Conservation (phyloP, 306 rosid species). For the Lagenaria siceraria region DNA sequence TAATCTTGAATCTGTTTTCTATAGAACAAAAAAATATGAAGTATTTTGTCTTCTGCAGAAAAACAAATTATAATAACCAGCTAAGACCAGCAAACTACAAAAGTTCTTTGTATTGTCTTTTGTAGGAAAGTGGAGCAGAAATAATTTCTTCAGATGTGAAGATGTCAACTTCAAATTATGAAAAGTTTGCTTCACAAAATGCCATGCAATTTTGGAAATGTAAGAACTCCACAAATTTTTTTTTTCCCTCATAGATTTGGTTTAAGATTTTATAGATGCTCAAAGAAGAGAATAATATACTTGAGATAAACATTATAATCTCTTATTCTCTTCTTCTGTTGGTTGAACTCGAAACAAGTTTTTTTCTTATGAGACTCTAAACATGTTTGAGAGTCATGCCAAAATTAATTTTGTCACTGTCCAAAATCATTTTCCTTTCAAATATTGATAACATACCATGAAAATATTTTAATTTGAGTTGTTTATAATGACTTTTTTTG, state of each 20-base stretch:
- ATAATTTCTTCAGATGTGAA: not conserved
- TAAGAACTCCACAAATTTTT: no score
- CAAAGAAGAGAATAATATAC: no score
- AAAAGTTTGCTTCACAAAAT: not conserved
- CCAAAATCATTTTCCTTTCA: no score
- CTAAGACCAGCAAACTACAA: not conserved
- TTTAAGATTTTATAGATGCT: no score
- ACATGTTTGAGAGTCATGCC: no score
- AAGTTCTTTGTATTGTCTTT: not conserved
- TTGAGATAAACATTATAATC: no score
- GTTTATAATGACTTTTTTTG: no score
- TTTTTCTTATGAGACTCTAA: not conserved
- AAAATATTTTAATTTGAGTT: no score
- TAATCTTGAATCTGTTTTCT: not conserved
- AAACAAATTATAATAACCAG: not conserved
- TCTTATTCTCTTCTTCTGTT: not conserved
- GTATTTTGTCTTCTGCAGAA: not conserved
- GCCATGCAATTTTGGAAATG: not conserved
- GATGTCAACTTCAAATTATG: not conserved
- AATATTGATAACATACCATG: no score
- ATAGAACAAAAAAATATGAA: not conserved
- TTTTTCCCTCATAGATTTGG: no score
- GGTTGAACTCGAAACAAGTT: not conserved
- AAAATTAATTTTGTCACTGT: no score
- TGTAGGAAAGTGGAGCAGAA: not conserved